Base-by-base conservation (phyloP, 257 asterid species). In the Jacaranda copaia region DNA sequence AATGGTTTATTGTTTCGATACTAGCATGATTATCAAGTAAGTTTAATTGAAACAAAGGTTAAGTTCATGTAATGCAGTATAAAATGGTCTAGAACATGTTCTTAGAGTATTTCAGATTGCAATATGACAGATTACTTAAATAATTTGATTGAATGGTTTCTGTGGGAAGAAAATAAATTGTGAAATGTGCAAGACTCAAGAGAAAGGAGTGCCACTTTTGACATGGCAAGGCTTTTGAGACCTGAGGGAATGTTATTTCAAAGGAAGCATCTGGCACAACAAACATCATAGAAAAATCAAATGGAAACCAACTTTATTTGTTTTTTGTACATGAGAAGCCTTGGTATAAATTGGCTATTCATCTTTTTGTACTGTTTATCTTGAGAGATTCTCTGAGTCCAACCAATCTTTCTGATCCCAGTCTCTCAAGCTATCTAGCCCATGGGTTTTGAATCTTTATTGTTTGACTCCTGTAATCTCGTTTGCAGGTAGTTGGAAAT, bases 401-500 rank as follows among this genome's bases (percentile, higher is more conserved):
- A 55, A 35, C 58, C 72, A 59, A 49, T 70, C n/a, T 78, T 40
- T 57, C 42, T 57, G 51, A 7, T 3, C 62, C 42, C 3, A n/a
- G n/a, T 46, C 66, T 62, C 61, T 68, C 68, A 73, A 61, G 61
- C 9, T 15, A 42, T 61, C 69, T 57, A 69, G 57, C 68, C 8
- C 25, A 53, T 32, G 10, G 38, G 78, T 45, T 69, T 80, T 66
- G 77, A 48, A 55, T 55, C 46, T 65, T 71, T 49, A 61, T 60
- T 67, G 80, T 81, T 67, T 73, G 75, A 64, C 81, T 79, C 16
- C 49, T 74, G 55, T 48, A 72, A 52, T 87, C 72, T 76, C 72
- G 67, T 61, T 76, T 83, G 55, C 91, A 95, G 99, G 93, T 92
- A 12, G 89, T 95, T 42, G 99, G 99, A 57, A 81, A 78, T 64